Percentiles rank a stretch among this genome's conserved stretches.
Conservation (phyloP, 352 stramenopile genomes). For the Phytophthora kernoviae region DNA sequence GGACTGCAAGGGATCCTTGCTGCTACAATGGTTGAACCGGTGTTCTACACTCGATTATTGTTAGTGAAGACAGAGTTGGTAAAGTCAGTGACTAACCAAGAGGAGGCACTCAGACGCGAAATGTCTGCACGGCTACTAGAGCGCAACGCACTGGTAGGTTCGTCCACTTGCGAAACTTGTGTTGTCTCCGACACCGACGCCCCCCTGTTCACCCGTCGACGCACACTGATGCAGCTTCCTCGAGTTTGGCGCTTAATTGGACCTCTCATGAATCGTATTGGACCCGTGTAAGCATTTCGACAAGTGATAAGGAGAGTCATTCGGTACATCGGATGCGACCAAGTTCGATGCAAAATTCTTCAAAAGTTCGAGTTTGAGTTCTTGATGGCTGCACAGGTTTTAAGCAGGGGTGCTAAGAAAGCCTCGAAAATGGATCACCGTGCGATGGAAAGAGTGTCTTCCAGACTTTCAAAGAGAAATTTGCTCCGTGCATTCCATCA, state of each 20-base stretch:
- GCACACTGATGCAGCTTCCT: conserved; percentile 23
- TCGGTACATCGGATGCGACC: conserved; percentile 2
- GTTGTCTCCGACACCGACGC: conserved; percentile 24
- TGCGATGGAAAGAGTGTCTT: conserved; percentile 58
- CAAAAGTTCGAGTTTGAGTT: conserved; percentile 51
- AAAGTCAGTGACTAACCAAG: conserved; percentile 43
- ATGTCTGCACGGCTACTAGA: conserved; percentile 38
- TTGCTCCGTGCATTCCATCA: conserved; percentile 57
- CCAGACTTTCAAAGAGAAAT: conserved; percentile 63
- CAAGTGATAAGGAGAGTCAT: background rate
- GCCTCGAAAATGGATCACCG: conserved; percentile 47
- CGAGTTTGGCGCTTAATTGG: conserved; percentile 68
- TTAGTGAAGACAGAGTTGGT: conserved; percentile 46
- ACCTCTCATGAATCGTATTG: conserved; percentile 49
- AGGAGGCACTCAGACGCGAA: conserved; percentile 51
- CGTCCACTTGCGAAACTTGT: conserved; percentile 14
- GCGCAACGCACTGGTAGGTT: conserved; percentile 10
- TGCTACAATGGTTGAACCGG: conserved; percentile 66
- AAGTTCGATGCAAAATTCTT: conserved; percentile 44
- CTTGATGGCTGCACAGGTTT: conserved; percentile 63
- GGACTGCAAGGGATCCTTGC: conserved; percentile 84
- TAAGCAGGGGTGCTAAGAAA: conserved; percentile 80
- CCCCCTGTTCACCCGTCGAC: conserved; percentile 25
- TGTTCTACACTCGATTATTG: conserved; percentile 49
- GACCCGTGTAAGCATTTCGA: conserved; percentile 6